These are phyloP conservation scores for Cryptococcus sp. DNA, from an alignment of 1,284 basidiomycete species.

Conservation along the genomic window DNA sequence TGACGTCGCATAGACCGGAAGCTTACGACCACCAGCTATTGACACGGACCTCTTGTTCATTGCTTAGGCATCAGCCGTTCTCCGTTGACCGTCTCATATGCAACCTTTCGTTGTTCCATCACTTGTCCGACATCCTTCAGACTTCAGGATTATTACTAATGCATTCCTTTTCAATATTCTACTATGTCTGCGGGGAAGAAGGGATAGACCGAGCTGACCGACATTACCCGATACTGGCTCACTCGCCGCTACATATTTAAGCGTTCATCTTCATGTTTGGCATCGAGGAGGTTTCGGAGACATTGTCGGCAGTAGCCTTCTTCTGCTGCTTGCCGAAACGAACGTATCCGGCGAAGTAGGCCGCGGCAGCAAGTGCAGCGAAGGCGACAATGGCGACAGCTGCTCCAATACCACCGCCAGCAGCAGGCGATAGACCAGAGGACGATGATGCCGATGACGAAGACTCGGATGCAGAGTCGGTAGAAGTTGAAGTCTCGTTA, in stretches of 20 bases:
- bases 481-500: background rate
- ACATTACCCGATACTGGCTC: no score
- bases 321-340: slow-evolving; percentile 13
- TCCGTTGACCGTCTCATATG: no score
- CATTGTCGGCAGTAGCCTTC: background rate
- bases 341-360: slow-evolving; percentile 7
- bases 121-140: no score
- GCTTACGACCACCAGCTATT: slow-evolving; percentile 19
- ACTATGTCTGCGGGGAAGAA: no score
- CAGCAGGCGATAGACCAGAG: slow-evolving; percentile 9
- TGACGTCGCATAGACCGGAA: background rate
- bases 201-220: no score
- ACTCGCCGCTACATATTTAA: no score
- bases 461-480: background rate
- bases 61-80: background rate
- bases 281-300: background rate
- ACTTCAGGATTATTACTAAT: no score
- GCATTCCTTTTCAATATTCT: no score
- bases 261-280: background rate
- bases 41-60: slow-evolving; percentile 34
- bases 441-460: background rate
- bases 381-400: slow-evolving; percentile 12
- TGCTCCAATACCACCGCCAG: slow-evolving; percentile 18
- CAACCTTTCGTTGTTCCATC: no score
- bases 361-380: slow-evolving; percentile 2